Base-by-base conservation (phyloP, 1,284 basidiomycete genomes). In the Heliocybe sulcata region DNA sequence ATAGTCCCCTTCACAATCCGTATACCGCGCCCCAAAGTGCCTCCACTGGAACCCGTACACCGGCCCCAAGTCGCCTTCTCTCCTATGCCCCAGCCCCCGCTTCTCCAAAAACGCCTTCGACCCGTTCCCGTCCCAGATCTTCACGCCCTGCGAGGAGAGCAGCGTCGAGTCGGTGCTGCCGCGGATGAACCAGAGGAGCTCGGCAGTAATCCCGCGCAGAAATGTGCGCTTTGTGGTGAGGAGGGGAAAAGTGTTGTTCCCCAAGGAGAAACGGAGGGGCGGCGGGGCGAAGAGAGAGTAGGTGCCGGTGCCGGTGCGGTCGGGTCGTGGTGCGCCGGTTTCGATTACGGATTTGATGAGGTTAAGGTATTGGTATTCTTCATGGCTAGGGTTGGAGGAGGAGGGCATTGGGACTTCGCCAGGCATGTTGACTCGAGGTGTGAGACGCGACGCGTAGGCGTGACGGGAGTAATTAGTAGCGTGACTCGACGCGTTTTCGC, bases 21-120 rank as follows among this genome's bases (percentile, higher is more conserved):
- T 76, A 65, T 99, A 99, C 60, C 82, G 72, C 0, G 96, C 96
- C 1, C 97, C 96, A 70, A 98, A 99, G 69, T 98, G 95, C 54
- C 96, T 79, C 96, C 97, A 99, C 65, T 99, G 96, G 69, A 99
- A 99, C 0, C 96, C 96, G 67, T 99, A 99, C 1, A 99, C 93
- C 0, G 97, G 96, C 0, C 96, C 96, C 1, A 99, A 72, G 68
- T 98, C 96, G 6, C 96, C 97, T 65, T 93, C 89, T 1, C 90
- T 74, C n/a, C 94, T 77, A 64, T 96, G 86, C 0, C 77, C 77
- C 19, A 99, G 73, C 0, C 96, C 95, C 19, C 93, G 78, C 56
- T 81, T 81, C 64, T 94, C 91, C 35, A 99, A 73, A 64, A 96
- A 99, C 58, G 83, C 88, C 59, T 87, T 81, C 11, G 88, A 90